Evolutionary conservation across 805 yeast species (phyloP).

Genomic region (Pichia insulana): DNA sequence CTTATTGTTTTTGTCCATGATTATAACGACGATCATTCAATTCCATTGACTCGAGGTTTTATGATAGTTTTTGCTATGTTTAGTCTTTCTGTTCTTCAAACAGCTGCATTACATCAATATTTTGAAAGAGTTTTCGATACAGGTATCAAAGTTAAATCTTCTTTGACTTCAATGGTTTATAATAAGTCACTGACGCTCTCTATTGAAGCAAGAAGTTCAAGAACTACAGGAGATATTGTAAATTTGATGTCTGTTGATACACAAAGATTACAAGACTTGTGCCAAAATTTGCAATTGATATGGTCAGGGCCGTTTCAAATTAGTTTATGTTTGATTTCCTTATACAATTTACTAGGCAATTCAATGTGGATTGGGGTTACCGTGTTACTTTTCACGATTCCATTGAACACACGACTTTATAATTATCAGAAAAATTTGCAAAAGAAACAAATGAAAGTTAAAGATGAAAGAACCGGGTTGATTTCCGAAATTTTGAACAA

Average conservation of each 20-base stretch:
- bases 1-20: constrained; percentile 56
- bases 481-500: constrained; percentile 84
- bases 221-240: constrained; percentile 88
- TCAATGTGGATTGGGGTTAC: constrained; percentile 96
- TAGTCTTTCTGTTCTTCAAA: constrained; percentile 64
- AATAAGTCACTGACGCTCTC: constrained; percentile 61
- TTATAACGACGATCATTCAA: constrained; percentile 34
- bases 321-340: constrained; percentile 59
- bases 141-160: constrained; percentile 68
- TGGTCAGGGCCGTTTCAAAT: constrained; percentile 96
- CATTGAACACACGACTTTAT: constrained; percentile 66
- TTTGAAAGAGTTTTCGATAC: constrained; percentile 65
- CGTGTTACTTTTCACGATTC: constrained; percentile 70
- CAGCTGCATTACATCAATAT: constrained; percentile 70
- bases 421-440: constrained; percentile 63
- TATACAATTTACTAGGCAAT: constrained; percentile 67
- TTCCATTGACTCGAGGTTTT: constrained; percentile 66
- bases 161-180: constrained; percentile 59
- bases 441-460: constrained; percentile 77
- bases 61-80: constrained; percentile 74
- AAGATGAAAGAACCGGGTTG: constrained; percentile 86
- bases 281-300: constrained; percentile 66
- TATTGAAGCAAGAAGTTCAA: constrained; percentile 58
- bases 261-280: constrained; percentile 76
- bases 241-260: constrained; percentile 92